These are phyloP conservation scores for Raddia guianensis DNA, from an alignment of 176 grass and related monocot species.

Conservation along the genomic window DNA sequence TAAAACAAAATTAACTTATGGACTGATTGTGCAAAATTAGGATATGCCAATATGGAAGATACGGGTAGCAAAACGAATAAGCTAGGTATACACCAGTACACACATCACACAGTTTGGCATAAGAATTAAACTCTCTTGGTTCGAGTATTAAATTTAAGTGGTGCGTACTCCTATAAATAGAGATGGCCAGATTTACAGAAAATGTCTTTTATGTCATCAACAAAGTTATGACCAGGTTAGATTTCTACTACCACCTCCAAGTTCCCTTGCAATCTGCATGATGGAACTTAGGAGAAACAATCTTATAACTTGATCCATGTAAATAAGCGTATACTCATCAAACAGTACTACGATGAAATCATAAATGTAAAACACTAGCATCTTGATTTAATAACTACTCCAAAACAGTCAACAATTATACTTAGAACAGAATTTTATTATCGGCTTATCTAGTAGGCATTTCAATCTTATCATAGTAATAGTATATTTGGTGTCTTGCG, in stretches of 20 bases:
- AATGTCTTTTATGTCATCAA: no score
- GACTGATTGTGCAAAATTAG: neutral
- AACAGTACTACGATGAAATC: neutral
- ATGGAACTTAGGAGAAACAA: neutral
- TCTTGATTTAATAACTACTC: neutral
- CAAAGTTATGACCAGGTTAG: no score
- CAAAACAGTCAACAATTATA: neutral
- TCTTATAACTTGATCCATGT: neutral
- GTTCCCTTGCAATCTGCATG: neutral
- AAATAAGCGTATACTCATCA: conserved; percentile 4
- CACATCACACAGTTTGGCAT: no score
- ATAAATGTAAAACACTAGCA: neutral
- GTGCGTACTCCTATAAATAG: no score
- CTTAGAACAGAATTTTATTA: neutral
- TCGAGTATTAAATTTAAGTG: no score
- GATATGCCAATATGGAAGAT: neutral
- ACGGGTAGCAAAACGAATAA: neutral
- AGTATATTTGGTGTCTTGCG: neutral
- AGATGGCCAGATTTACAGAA: no score
- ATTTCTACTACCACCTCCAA: no score
- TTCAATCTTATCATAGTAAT: neutral
- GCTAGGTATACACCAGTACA: neutral
- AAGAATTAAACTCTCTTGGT: no score
- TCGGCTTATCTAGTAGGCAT: neutral
- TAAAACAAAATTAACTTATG: conserved; percentile 17